phyloP scores from a whole-genome alignment of 179 eudicot genomes.

The Monotropa hypopitys region DNA sequence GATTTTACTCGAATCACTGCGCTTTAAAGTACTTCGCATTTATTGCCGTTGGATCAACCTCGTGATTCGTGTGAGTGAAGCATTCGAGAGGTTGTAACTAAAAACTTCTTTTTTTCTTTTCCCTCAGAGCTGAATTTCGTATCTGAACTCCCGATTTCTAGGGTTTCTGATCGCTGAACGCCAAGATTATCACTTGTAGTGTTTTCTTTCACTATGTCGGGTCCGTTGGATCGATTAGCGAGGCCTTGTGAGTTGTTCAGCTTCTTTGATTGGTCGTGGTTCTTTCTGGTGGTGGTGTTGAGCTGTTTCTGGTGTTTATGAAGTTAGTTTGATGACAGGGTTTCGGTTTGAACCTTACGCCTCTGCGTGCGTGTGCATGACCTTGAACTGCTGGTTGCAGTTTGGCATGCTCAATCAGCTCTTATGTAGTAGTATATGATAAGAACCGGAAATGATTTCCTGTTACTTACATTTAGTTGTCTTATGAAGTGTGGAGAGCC shows the following conservation, averaged over 20 bases:
- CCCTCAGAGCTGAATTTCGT: background rate
- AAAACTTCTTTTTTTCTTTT: background rate
- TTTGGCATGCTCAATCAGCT: background rate
- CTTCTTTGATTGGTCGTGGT: constrained; percentile 5
- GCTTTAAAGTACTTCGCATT: constrained; percentile 5
- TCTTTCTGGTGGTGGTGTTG: constrained; percentile 1
- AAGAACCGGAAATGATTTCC: background rate
- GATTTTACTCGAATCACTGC: background rate
- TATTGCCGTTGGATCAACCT: constrained; percentile 16
- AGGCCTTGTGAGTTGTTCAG: constrained; percentile 62
- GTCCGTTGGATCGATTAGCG: constrained; percentile 90
- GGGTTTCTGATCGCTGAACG: constrained; percentile 2
- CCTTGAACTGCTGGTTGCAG: background rate
- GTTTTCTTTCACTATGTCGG: constrained; percentile 33
- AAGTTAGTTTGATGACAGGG: background rate
- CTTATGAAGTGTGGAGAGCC: background rate
- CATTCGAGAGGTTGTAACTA: background rate
- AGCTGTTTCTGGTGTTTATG: constrained; percentile 1
- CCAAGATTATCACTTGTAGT: background rate
- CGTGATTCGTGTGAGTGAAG: constrained; percentile 11
- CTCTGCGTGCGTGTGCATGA: too few species aligned
- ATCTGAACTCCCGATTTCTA: background rate
- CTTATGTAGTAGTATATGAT: background rate
- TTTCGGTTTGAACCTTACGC: too few species aligned
- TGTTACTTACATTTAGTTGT: background rate